A percentile compares a stretch with the other conserved stretches of the same genome.
These are phyloP conservation scores for Helianthus tuberosus DNA, from an alignment of 129 eudicot genomes.

Conservation along the genomic window DNA sequence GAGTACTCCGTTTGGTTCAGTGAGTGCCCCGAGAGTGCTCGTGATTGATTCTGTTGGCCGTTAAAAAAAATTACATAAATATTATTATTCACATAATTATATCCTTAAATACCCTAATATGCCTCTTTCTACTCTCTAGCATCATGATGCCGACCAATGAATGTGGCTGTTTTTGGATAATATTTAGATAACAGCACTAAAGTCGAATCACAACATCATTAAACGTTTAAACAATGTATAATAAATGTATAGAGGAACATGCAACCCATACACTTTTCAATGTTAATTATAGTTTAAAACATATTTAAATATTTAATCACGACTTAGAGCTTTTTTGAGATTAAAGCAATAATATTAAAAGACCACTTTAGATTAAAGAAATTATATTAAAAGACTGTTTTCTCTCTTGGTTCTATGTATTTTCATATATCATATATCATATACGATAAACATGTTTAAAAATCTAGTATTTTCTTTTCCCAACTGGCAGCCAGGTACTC, in stretches of 20 bases:
- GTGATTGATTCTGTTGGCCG: no score
- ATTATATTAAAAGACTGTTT: not conserved
- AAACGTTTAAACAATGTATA: not conserved
- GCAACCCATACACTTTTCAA: not conserved
- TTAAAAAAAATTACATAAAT: no score
- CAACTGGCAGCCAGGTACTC: no score
- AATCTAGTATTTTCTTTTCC: not conserved
- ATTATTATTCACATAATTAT: not conserved
- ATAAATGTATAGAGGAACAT: not conserved
- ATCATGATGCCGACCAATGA: not conserved
- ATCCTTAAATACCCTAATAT: not conserved
- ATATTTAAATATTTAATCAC: not conserved
- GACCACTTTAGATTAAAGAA: no score
- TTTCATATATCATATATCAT: not conserved
- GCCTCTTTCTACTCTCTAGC: not conserved
- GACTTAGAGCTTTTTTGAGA: not conserved
- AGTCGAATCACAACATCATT: not conserved
- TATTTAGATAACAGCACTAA: conserved; percentile 9
- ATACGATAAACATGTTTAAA: not conserved
- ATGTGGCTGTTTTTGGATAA: not conserved
- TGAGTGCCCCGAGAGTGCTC: no score
- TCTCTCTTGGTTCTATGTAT: not conserved
- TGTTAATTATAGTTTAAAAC: not conserved
- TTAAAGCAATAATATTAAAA: not conserved
- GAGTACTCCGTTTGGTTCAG: no score